phyloP scores from a whole-genome alignment of 23 red algal genomes.

The Cyanidium caldarium region DNA sequence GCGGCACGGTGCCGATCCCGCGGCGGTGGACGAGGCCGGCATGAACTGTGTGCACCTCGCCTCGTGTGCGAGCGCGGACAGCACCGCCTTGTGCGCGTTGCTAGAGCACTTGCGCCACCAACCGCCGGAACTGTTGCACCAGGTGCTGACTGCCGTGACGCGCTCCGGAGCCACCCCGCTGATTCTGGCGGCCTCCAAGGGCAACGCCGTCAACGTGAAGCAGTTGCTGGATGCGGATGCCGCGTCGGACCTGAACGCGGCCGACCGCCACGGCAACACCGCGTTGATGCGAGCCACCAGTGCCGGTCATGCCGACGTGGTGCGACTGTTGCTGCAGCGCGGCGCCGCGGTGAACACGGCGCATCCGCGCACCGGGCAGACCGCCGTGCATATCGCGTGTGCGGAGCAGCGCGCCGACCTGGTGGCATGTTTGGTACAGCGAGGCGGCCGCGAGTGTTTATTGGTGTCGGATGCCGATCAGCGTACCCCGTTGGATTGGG shows the following conservation, averaged over 20 bases:
- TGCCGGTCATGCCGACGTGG: not conserved
- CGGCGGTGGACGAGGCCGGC: not conserved
- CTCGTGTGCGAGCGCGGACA: not conserved
- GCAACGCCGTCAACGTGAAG: conserved; percentile 12
- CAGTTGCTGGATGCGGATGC: conserved; percentile 20
- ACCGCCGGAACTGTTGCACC: too few relatives aligned
- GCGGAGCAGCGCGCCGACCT: not conserved
- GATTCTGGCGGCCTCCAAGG: not conserved
- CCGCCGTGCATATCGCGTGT: not conserved
- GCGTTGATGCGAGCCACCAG: conserved; percentile 3
- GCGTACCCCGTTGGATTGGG: too few relatives aligned
- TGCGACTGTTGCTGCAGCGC: not conserved
- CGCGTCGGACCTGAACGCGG: conserved; percentile 14
- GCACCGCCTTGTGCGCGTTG: not conserved
- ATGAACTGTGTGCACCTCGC: not conserved
- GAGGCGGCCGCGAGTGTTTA: too few relatives aligned
- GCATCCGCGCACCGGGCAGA: not conserved
- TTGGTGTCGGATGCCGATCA: too few relatives aligned
- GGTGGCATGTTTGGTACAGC: too few relatives aligned
- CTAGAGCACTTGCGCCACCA: not conserved
- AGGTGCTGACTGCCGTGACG: not conserved
- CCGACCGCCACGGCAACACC: conserved; percentile 22
- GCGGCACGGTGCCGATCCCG: not conserved
- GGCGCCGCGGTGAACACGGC: not conserved
- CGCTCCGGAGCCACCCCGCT: not conserved